Evolutionary conservation across 768 basidiomycete genomes (phyloP).

Genomic region (Dacryopinax spathularia): DNA sequence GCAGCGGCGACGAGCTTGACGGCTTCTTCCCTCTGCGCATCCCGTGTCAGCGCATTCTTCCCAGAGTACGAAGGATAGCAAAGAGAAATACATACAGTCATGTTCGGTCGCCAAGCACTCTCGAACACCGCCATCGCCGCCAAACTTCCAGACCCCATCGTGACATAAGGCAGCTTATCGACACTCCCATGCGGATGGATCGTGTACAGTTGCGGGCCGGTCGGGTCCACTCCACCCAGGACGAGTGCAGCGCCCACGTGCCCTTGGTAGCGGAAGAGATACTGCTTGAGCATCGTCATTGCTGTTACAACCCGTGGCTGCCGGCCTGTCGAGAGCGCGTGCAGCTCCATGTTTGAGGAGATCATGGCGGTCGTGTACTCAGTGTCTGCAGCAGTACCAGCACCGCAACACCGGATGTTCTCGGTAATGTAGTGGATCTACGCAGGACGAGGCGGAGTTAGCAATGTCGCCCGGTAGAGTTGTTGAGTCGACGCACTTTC

Average conservation of each 20-base stretch:
- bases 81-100: slow-evolving; percentile 47
- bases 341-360: slow-evolving; percentile 89
- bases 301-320: slow-evolving; percentile 91
- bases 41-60: background rate
- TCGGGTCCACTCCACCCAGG: slow-evolving; percentile 87
- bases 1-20: slow-evolving; percentile 72
- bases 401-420: slow-evolving; percentile 92
- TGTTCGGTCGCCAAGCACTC: slow-evolving; percentile 60
- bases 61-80: background rate
- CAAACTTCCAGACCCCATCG: slow-evolving; percentile 92
- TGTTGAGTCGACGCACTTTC: slow-evolving; percentile 46
- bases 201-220: slow-evolving; percentile 90
- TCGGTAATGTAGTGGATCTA: slow-evolving; percentile 97
- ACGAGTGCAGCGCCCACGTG: slow-evolving; percentile 91
- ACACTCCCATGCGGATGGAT: slow-evolving; percentile 94
- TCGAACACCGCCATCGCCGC: slow-evolving; percentile 99
- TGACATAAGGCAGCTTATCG: slow-evolving; percentile 96
- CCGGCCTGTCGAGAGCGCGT: slow-evolving; percentile 75
- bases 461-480: background rate
- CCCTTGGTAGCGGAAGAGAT: slow-evolving; percentile 88
- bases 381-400: slow-evolving; percentile 97
- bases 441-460: background rate
- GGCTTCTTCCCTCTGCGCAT: slow-evolving; percentile 56
- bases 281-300: slow-evolving; percentile 98
- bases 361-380: slow-evolving; percentile 91